Evolutionary conservation across 371 early-diverging fungal species (phyloP).

Genomic region (Parasitella parasitica): DNA sequence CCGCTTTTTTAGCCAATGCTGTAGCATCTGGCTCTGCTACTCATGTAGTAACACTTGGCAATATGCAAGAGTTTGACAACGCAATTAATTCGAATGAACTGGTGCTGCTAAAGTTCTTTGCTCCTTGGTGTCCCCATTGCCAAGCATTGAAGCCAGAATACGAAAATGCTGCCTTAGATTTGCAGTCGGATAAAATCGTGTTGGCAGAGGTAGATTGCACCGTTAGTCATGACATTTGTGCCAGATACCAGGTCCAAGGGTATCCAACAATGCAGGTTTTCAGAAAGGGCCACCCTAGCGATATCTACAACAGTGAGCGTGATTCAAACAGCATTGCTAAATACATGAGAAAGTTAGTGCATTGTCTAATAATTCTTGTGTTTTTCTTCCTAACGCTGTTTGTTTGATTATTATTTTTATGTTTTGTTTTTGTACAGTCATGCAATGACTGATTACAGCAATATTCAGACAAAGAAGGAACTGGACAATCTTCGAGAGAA

Average conservation of each 20-base stretch:
- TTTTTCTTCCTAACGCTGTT: no score
- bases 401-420: no score
- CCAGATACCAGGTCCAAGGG: conserved; percentile 72
- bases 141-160: conserved; percentile 80
- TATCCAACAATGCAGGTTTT: conserved; percentile 53
- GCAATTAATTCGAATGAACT: conserved; percentile 63
- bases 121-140: conserved; percentile 93
- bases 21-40: neutral
- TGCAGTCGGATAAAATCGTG: conserved; percentile 55
- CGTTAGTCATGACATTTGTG: conserved; percentile 74
- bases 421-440: no score
- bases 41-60: neutral
- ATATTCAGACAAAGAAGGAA: conserved; percentile 7
- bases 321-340: conserved; percentile 71
- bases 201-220: conserved; percentile 96
- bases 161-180: conserved; percentile 74
- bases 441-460: conserved; percentile 63
- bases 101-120: conserved; percentile 90
- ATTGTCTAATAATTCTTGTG: no score
- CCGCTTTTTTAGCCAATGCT: neutral
- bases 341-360: conserved; percentile 79
- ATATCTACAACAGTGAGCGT: conserved; percentile 70
- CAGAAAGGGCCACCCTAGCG: conserved; percentile 14
- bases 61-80: conserved; percentile 54
- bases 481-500: conserved; percentile 68